phyloP scores from a whole-genome alignment of 305 asterid species.

The Solanum hybrid region DNA sequence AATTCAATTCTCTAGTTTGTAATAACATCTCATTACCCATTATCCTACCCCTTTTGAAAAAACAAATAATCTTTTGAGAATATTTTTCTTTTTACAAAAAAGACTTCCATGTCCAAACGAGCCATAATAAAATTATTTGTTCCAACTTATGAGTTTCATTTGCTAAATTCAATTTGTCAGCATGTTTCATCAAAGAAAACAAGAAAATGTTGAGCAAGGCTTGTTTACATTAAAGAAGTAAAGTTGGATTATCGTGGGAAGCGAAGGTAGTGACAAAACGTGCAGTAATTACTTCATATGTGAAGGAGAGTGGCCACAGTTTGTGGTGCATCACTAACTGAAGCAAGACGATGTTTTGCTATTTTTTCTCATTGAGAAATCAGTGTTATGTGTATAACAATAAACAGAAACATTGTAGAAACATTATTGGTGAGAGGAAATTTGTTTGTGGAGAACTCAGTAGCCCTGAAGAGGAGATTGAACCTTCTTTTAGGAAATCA shows the following conservation, averaged over 20 bases:
- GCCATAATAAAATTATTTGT: not conserved
- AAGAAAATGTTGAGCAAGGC: not conserved
- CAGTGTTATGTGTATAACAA: not conserved
- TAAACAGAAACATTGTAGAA: not conserved
- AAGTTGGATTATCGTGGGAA: not conserved
- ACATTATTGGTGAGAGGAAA: not conserved
- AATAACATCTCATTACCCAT: not conserved
- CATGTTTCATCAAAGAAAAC: not conserved
- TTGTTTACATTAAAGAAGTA: no score
- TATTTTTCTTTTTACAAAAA: not conserved
- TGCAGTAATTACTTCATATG: not conserved
- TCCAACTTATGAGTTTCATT: not conserved
- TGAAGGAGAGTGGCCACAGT: not conserved
- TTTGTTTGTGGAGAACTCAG: not conserved
- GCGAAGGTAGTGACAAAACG: not conserved
- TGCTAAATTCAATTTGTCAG: not conserved
- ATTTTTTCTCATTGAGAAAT: not conserved
- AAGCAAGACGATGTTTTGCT: not conserved
- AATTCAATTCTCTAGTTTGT: not conserved
- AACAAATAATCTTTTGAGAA: not conserved
- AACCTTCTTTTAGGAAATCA: not conserved
- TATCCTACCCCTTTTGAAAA: not conserved
- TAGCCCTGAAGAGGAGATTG: not conserved
- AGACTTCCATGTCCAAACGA: not conserved
- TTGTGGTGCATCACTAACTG: not conserved